Conservation (phyloP, 352 stramenopile genomes). For the Globisporangium alternatum region DNA sequence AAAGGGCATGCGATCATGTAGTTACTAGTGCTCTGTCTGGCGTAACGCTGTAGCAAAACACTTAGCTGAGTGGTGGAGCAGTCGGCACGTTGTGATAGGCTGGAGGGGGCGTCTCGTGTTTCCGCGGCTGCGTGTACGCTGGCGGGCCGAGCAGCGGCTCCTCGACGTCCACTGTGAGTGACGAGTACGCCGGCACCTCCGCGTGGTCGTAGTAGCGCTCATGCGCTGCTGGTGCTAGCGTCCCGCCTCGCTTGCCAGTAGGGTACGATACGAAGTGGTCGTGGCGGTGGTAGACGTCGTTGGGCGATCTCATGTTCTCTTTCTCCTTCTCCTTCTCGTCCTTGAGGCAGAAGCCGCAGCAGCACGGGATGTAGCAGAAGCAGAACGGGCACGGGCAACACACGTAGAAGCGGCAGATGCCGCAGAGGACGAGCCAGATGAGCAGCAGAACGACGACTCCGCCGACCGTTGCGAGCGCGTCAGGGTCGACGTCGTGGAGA, state of each 20-base stretch:
- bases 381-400: slow-evolving; percentile 14
- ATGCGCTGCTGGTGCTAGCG: background rate
- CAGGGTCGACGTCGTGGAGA: background rate
- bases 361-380: slow-evolving; percentile 25
- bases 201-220: background rate
- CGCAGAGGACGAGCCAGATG: slow-evolving; percentile 18
- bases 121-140: slow-evolving; percentile 35
- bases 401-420: slow-evolving; percentile 15
- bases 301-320: background rate
- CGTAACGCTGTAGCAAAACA: too few relatives aligned
- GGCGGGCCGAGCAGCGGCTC: slow-evolving; percentile 51
- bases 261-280: slow-evolving; percentile 2
- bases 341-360: slow-evolving; percentile 47
- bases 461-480: background rate
- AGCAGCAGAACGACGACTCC: background rate
- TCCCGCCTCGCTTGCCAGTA: background rate
- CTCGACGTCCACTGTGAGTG: slow-evolving; percentile 57
- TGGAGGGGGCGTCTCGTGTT: slow-evolving; percentile 34
- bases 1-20: too few relatives aligned
- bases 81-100: slow-evolving; percentile 63
- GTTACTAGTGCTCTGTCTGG: too few relatives aligned
- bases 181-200: slow-evolving; percentile 22
- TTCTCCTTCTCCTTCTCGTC: background rate
- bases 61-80: slow-evolving; percentile 48
- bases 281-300: slow-evolving; percentile 6